Conservation (phyloP, 192 early-diverging fungal genomes). For the Backusella morwellensis region DNA sequence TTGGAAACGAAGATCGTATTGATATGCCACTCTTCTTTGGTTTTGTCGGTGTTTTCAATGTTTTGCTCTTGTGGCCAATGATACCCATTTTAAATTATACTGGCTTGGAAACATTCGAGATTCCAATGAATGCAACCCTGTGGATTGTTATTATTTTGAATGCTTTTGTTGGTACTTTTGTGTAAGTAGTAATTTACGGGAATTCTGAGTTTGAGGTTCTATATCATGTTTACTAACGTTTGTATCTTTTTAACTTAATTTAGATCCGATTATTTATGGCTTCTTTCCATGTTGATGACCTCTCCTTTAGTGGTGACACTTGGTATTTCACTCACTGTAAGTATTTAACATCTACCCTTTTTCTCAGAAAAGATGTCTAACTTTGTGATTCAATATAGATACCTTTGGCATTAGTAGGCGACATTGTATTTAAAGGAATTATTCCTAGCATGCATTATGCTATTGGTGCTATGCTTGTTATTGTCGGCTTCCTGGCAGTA, state of each 20-base stretch:
- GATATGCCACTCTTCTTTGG: constrained; percentile 79
- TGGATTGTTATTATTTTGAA: constrained; percentile 69
- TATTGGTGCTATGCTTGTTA: constrained; percentile 61
- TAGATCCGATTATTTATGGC: constrained; percentile 77
- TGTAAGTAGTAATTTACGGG: constrained; percentile 40
- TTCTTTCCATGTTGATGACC: constrained; percentile 75
- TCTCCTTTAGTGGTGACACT: constrained; percentile 80
- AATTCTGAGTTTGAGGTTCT: not conserved
- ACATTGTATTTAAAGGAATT: constrained; percentile 63
- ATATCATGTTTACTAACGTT: not conserved
- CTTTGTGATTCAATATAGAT: constrained; percentile 33
- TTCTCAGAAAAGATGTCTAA: not conserved
- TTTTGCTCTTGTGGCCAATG: constrained; percentile 64
- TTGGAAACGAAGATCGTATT: constrained; percentile 66
- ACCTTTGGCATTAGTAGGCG: constrained; percentile 65
- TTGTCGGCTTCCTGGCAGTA: constrained; percentile 67
- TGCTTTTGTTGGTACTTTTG: constrained; percentile 73
- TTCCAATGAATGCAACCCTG: constrained; percentile 50
- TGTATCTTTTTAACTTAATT: not conserved
- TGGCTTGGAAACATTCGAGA: constrained; percentile 63
- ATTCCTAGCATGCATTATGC: constrained; percentile 50
- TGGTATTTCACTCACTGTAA: constrained; percentile 70
- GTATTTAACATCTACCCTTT: not conserved
- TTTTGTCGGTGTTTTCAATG: constrained; percentile 71
- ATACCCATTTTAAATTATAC: constrained; percentile 57